phyloP scores from a whole-genome alignment of 371 early-diverging fungal genomes.

The Batkoa obscura region DNA sequence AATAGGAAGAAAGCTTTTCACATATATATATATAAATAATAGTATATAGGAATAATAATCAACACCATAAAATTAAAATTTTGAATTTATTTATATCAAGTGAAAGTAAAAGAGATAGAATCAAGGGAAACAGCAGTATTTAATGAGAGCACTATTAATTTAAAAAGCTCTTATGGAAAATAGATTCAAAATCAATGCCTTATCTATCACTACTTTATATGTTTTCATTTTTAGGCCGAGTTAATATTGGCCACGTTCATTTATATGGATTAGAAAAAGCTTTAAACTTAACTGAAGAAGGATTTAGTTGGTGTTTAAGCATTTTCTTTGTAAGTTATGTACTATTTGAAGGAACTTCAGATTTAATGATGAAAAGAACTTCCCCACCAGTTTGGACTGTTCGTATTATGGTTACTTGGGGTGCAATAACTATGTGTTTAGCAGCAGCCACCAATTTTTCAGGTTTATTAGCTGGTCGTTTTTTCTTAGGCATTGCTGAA shows the following conservation, averaged over 20 bases:
- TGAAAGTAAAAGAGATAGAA: too few relatives aligned
- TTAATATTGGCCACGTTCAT: slow-evolving; percentile 33
- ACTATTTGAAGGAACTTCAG: slow-evolving; percentile 22
- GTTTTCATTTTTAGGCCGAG: slow-evolving; percentile 50
- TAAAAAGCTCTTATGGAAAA: slow-evolving; percentile 34
- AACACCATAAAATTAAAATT: too few relatives aligned
- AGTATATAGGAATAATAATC: too few relatives aligned
- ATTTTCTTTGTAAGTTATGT: slow-evolving; percentile 55
- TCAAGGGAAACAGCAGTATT: too few relatives aligned
- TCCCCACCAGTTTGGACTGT: slow-evolving; percentile 4
- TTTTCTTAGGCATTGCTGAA: slow-evolving; percentile 28
- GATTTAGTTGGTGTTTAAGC: slow-evolving; percentile 39
- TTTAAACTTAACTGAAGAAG: slow-evolving; percentile 18
- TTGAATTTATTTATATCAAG: too few relatives aligned
- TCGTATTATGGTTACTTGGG: slow-evolving; percentile 37
- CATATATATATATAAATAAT: too few relatives aligned
- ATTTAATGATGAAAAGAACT: slow-evolving; percentile 5
- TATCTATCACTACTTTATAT: slow-evolving; percentile 47
- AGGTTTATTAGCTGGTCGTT: slow-evolving; percentile 30
- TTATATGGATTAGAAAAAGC: slow-evolving; percentile 21
- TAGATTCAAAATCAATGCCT: slow-evolving; percentile 45
- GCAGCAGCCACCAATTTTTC: slow-evolving; percentile 20
- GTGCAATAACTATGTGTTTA: slow-evolving; percentile 33
- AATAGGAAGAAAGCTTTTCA: too few relatives aligned
- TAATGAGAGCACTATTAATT: too few relatives aligned